These are phyloP conservation scores for Bathelium albidoporum DNA, from an alignment of 495 filamentous ascomycete species.

Conservation along the genomic window DNA sequence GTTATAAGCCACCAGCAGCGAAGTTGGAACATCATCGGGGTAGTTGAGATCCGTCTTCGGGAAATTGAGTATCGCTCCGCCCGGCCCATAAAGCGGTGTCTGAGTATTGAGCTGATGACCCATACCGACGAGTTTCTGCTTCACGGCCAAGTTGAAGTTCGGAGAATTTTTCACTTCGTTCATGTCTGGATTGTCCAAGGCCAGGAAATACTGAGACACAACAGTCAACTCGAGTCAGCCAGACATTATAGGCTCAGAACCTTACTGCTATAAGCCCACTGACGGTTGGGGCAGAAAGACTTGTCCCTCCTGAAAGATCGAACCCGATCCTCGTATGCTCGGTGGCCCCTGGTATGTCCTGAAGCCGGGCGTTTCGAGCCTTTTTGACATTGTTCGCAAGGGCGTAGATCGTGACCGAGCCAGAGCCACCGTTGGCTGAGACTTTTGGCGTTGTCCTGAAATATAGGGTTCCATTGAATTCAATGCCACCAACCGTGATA, in stretches of 20 bases:
- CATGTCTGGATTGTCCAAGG: not conserved
- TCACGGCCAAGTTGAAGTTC: not conserved
- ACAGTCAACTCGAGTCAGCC: not conserved
- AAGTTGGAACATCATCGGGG: not conserved
- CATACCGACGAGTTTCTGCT: not conserved
- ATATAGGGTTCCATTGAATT: not conserved
- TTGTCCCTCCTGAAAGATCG: not conserved
- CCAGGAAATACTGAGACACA: not conserved
- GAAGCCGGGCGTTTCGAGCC: not conserved
- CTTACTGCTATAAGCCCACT: not conserved
- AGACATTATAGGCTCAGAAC: not conserved
- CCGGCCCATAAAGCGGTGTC: not conserved
- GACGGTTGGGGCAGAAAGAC: not conserved
- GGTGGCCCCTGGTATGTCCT: not conserved
- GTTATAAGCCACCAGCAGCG: not conserved
- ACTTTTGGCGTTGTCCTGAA: not conserved
- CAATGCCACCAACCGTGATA: not conserved
- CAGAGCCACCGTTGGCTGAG: not conserved
- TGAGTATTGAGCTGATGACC: not conserved
- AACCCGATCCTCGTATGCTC: not conserved
- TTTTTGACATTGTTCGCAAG: not conserved
- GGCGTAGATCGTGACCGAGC: not conserved
- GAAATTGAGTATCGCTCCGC: not conserved
- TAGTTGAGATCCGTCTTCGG: not conserved
- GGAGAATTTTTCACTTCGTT: not conserved